Evolutionary conservation across 805 yeast genomes (phyloP).

Genomic region (Suhomyces xylopsoci): DNA sequence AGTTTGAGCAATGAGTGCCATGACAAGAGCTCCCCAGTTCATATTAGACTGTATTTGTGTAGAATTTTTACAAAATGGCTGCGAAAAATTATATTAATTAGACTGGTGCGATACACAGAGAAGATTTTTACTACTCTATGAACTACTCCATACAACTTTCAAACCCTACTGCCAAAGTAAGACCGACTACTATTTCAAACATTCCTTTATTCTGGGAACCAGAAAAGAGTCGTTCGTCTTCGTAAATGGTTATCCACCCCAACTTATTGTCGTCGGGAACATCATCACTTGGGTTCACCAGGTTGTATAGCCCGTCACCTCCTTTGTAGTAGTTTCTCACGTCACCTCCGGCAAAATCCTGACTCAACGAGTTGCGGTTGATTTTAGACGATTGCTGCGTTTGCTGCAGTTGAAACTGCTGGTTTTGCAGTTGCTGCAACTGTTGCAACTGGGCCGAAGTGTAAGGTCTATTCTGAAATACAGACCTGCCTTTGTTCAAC

Average conservation of each 20-base stretch:
- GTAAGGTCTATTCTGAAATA: conserved; percentile 1
- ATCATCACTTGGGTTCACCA: conserved; percentile 52
- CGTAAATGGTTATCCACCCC: conserved; percentile 66
- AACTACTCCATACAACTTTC: conserved; percentile 18
- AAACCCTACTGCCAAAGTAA: conserved; percentile 51
- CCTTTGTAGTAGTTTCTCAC: conserved; percentile 37
- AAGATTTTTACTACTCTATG: not conserved
- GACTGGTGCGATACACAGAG: not conserved
- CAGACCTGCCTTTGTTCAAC: conserved; percentile 20
- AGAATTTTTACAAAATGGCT: not conserved
- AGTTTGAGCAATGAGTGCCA: not conserved
- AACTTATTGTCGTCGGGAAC: conserved; percentile 56
- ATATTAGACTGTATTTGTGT: not conserved
- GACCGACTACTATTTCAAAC: conserved; percentile 54
- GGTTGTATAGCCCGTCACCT: conserved; percentile 54
- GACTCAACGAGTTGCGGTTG: conserved; percentile 11
- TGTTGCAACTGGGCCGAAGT: conserved; percentile 1
- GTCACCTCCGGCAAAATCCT: conserved; percentile 24
- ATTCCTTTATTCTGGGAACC: conserved; percentile 33
- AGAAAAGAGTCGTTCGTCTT: conserved; percentile 31
- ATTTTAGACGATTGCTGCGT: conserved; percentile 1
- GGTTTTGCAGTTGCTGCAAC: conserved; percentile 1
- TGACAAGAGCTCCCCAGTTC: not conserved
- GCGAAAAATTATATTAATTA: not conserved
- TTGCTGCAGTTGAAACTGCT: not conserved